phyloP scores from a whole-genome alignment of 2,329 filamentous ascomycete species.

The Byssochlamys sp. region DNA sequence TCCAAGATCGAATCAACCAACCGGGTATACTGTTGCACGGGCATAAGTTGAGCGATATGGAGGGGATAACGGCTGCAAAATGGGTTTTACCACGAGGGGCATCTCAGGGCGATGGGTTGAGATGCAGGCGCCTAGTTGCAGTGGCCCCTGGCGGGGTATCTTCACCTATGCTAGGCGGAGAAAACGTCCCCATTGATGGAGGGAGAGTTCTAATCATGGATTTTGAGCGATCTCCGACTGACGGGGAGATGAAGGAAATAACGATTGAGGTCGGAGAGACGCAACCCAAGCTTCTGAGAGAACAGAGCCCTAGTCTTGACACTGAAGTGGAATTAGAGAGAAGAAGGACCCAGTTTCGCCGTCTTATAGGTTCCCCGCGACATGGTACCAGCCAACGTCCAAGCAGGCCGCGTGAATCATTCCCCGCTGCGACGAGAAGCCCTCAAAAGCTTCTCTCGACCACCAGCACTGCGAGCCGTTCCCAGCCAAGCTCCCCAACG shows the following conservation, averaged over 20 bases:
- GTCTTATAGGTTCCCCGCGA: conserved; percentile 39
- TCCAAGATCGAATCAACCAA: conserved; percentile 25
- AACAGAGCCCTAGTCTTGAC: conserved; percentile 64
- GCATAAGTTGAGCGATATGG: conserved; percentile 53
- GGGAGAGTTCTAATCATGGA: conserved; percentile 64
- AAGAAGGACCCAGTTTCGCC: conserved; percentile 58
- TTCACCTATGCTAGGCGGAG: conserved; percentile 54
- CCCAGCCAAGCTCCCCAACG: conserved; percentile 16
- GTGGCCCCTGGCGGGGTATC: conserved; percentile 61
- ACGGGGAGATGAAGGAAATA: conserved; percentile 50
- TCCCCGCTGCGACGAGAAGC: conserved; percentile 11
- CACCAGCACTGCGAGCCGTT: conserved; percentile 18
- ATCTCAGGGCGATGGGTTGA: conserved; percentile 36
- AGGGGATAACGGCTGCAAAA: conserved; percentile 58
- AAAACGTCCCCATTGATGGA: conserved; percentile 68
- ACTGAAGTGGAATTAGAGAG: conserved; percentile 71
- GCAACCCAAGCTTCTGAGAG: conserved; percentile 59
- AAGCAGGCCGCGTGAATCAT: conserved; percentile 14
- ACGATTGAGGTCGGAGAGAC: conserved; percentile 66
- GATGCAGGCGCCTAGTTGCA: conserved; percentile 49
- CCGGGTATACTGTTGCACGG: conserved; percentile 64
- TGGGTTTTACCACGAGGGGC: conserved; percentile 56
- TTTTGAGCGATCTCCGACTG: conserved; percentile 54
- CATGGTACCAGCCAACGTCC: conserved; percentile 21
- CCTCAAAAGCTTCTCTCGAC: conserved; percentile 9